Evolutionary conservation across 2,329 filamentous ascomycete species (phyloP), one percentile per base, ranked within the genome.

Genomic region (Verticillium albo-atrum): DNA sequence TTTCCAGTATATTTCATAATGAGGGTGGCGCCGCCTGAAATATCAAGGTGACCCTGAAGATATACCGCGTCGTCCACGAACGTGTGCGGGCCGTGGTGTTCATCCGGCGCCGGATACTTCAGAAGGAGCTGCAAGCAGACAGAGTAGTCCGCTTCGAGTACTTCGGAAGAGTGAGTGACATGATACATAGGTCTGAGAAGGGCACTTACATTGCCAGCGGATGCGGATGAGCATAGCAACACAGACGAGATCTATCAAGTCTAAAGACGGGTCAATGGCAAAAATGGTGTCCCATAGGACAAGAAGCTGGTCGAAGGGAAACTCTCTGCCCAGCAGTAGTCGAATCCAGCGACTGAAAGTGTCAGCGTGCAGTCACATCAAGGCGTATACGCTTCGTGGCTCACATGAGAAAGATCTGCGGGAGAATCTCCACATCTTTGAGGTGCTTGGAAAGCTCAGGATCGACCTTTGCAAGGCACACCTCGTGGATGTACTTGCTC

Each of bases 381-480:
- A 42, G 12, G 25, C 12, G 6, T 3, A 6, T 3, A 10, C 6
- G 9, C 20, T 14, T 71, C 3, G 4, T n/a, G 3, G n/a, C 81
- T 72, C 75, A 95, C 90, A 98, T 96, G 26, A 98, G 78, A 70
- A 98, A 99, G 56, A 99, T 94, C 68, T 99, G 95, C 1, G 95
- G 95, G n/a, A 97, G 77, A 62, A 99, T 88, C 61, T 97, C 94
- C 54, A 97, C 88, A 61, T 86, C 84, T 60, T 87, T 88, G 20
- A 99, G 81, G 72, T 98, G 93, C 26, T 81, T 80, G 15, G 91
- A 89, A 28, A 98, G 82, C 68, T 92, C 89, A n/a, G 90, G 88
- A 70, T 98, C 95, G 30, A 92, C 81, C 64, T 87, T 88, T 60
- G 86, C 85, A 52, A 99, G 78, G 56, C 91, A 87, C 28, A 89